phyloP scores from a whole-genome alignment of 257 asterid species.

The Solanum neorickii region DNA sequence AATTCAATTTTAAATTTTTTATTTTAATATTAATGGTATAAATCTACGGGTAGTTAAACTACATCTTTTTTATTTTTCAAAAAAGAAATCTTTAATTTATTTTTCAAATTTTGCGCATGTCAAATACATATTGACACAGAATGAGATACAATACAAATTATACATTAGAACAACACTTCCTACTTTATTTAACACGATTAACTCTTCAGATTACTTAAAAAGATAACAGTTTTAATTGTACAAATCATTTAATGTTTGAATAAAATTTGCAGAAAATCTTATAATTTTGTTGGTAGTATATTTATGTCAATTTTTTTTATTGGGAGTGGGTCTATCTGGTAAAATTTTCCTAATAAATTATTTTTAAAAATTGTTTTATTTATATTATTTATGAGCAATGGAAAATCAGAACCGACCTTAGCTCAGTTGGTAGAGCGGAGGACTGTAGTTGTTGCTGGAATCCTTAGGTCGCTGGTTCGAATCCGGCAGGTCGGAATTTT shows the following conservation, averaged over 20 bases:
- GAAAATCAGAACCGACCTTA: background rate
- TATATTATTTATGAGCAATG: no score
- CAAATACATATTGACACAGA: background rate
- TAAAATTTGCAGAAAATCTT: background rate
- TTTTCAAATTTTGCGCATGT: background rate
- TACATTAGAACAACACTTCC: background rate
- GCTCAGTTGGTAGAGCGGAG: background rate
- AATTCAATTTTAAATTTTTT: no score
- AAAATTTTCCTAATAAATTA: background rate
- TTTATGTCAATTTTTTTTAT: background rate
- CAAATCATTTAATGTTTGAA: background rate
- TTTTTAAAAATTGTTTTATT: fast-evolving
- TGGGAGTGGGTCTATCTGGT: background rate
- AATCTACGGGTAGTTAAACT: no score
- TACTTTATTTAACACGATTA: background rate
- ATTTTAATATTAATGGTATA: no score
- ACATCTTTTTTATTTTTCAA: no score
- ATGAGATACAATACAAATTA: background rate
- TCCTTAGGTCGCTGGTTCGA: constrained; percentile 38
- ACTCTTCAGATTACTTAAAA: background rate
- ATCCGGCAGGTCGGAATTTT: constrained; percentile 25
- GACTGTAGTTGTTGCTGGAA: background rate
- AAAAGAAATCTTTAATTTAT: background rate
- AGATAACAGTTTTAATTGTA: background rate
- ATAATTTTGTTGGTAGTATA: background rate